Conservation (phyloP, 108 stramenopile genomes). For the Cyclotella cryptica region DNA sequence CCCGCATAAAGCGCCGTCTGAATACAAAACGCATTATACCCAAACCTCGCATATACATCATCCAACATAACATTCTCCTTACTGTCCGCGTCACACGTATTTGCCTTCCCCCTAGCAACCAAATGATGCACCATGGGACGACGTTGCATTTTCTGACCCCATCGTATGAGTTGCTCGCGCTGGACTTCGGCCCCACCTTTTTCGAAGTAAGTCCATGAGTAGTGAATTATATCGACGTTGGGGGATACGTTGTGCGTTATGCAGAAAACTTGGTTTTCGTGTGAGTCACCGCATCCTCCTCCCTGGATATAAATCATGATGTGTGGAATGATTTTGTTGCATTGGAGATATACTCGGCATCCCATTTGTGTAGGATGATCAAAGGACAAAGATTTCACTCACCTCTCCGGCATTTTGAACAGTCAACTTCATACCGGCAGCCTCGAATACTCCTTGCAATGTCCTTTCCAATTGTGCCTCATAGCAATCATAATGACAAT, state of each 20-base stretch:
- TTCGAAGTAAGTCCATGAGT: slow-evolving; percentile 65
- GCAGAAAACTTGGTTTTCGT: slow-evolving; percentile 63
- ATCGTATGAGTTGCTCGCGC: slow-evolving; percentile 50
- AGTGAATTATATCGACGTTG: slow-evolving; percentile 51
- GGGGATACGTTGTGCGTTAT: slow-evolving; percentile 51
- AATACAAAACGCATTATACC: slow-evolving; percentile 60
- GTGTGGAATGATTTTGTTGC: neutral
- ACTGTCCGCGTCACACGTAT: slow-evolving; percentile 45
- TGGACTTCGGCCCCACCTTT: slow-evolving; percentile 37
- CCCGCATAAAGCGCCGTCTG: slow-evolving; percentile 57
- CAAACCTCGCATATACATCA: slow-evolving; percentile 49
- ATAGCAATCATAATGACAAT: slow-evolving; percentile 59
- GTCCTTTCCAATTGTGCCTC: slow-evolving; percentile 56
- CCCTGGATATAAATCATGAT: slow-evolving; percentile 13
- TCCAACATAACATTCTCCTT: slow-evolving; percentile 36
- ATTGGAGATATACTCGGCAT: too few species aligned
- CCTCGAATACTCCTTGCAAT: slow-evolving; percentile 35
- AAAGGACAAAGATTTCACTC: neutral
- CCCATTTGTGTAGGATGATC: too few species aligned
- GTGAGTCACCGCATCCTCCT: slow-evolving; percentile 59
- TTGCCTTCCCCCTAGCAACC: slow-evolving; percentile 44
- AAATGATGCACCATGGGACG: slow-evolving; percentile 59
- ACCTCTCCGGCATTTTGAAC: slow-evolving; percentile 61
- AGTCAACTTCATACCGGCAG: slow-evolving; percentile 45
- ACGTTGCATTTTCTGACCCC: slow-evolving; percentile 46